Conservation (phyloP, 2,329 filamentous ascomycete species). For the Penicillium sp. region DNA sequence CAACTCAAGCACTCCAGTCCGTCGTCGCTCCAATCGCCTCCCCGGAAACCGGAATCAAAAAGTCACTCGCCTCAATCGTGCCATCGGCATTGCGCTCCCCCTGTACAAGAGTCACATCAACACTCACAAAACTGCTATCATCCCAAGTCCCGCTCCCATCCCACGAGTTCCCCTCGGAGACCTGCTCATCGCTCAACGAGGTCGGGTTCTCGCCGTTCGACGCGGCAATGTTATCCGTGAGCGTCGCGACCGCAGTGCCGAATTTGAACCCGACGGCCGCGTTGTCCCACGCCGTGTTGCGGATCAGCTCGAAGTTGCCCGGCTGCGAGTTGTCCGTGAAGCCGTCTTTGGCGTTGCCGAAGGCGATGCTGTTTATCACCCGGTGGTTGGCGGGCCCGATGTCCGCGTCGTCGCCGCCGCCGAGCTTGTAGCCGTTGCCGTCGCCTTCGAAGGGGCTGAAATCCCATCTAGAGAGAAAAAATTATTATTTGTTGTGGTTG, state of each 20-base stretch:
- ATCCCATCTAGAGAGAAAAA: conserved; percentile 16
- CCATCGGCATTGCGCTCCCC: conserved; percentile 19
- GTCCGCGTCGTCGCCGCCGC: conserved; percentile 23
- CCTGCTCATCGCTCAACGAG: conserved; percentile 15
- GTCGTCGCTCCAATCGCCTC: conserved; percentile 23
- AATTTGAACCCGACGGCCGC: conserved; percentile 21
- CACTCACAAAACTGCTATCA: conserved; percentile 22
- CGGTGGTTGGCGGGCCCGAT: conserved; percentile 24
- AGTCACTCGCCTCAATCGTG: conserved; percentile 20
- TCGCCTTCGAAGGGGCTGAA: conserved; percentile 27
- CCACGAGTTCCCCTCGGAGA: conserved; percentile 23
- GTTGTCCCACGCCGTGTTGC: conserved; percentile 27
- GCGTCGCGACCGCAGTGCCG: conserved; percentile 19
- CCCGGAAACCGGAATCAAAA: conserved; percentile 20
- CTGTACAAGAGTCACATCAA: conserved; percentile 22
- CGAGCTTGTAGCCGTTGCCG: conserved; percentile 28
- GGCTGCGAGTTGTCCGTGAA: conserved; percentile 28
- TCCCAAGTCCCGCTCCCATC: conserved; percentile 16
- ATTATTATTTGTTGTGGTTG: background rate
- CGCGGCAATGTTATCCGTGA: conserved; percentile 21
- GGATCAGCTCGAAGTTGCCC: conserved; percentile 20
- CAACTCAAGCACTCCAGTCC: conserved; percentile 12
- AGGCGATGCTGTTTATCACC: conserved; percentile 24
- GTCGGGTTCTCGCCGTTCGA: conserved; percentile 22
- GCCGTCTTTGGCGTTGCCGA: conserved; percentile 23